Conservation (phyloP, 306 rosid species). For the Acacia acuminata region DNA sequence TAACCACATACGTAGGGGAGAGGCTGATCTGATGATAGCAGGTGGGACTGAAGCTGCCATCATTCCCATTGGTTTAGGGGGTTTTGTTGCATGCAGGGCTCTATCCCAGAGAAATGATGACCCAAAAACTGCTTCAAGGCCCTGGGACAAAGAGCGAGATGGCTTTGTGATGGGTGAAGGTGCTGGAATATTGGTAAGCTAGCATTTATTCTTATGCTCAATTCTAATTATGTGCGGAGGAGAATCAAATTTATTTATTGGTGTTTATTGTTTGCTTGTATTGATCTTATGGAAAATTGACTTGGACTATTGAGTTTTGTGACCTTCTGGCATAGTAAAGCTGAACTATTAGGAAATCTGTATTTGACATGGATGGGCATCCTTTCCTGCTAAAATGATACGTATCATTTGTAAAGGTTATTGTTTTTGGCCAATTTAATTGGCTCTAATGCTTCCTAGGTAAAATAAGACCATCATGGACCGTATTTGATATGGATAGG, state of each 20-base stretch:
- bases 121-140: constrained; percentile 97
- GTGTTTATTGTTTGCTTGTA: not conserved
- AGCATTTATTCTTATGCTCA: constrained; percentile 16
- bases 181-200: constrained; percentile 87
- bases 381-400: not conserved
- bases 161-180: constrained; percentile 99
- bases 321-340: constrained; percentile 12
- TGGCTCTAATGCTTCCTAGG: not conserved
- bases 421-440: not conserved
- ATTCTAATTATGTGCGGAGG: not conserved
- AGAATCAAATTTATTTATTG: not conserved
- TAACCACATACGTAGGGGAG: constrained; percentile 96
- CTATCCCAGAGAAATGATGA: constrained; percentile 96
- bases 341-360: not conserved
- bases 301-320: not conserved
- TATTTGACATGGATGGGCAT: not conserved
- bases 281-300: not conserved
- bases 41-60: constrained; percentile 99
- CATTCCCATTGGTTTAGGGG: constrained; percentile 95
- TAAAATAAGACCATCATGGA: not conserved
- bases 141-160: constrained; percentile 97
- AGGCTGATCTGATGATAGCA: constrained; percentile 95
- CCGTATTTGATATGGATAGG: not conserved
- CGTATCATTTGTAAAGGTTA: not conserved
- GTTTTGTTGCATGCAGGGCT: constrained; percentile 97